Base-by-base conservation (phyloP, 305 asterid species). In the Fraxinus dipetala region DNA sequence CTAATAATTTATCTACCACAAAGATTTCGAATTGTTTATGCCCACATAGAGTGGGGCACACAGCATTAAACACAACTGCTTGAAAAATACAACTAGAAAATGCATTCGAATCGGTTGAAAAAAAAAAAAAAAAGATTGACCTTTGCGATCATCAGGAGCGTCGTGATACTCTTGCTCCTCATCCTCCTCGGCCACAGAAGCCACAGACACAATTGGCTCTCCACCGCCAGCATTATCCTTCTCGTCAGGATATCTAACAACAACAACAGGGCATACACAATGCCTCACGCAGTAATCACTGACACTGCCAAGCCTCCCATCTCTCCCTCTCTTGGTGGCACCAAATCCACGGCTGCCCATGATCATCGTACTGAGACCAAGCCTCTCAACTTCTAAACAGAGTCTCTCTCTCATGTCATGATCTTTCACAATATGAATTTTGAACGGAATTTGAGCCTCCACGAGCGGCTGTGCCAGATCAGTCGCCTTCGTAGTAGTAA, bases 341-440 rank as follows among this genome's bases (percentile, higher is more conserved):
- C 81, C 81, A 78, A 78, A 78, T 61, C 80, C 80, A 7, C 70
- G 45, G 16, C 80, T 77, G n/a, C 80, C 80, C 80, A 77, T 77
- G n/a, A 77, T 77, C 69, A 38, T 7, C 28, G 69, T 59, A 59
- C 30, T 59, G 13, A 59, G 69, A 6, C 69, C 69, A 59, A 59
- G 69, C 9, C 28, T 59, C 69, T 59, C 69, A 59, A 59, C 69
- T 59, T 59, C 69, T 11, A 59, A 59, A 18, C 69, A 59, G 28
- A 63, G 72, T 16, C 31, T 63, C 32, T 63, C 72, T 10, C 32
- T 75, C 79, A 75, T 75, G 30, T 75, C 79, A 20, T 75, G 79
- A 22, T 75, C 79, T 22, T 75, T 75, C 24, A 75, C 79, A 38
- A 75, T 75, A 75, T 75, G 79, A 16, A 75, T 75, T 32, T 75